Percentiles rank a stretch among this genome's conserved stretches.
These are phyloP conservation scores for Bombardia bombarda DNA, from an alignment of 495 filamentous ascomycete genomes.

Conservation along the genomic window DNA sequence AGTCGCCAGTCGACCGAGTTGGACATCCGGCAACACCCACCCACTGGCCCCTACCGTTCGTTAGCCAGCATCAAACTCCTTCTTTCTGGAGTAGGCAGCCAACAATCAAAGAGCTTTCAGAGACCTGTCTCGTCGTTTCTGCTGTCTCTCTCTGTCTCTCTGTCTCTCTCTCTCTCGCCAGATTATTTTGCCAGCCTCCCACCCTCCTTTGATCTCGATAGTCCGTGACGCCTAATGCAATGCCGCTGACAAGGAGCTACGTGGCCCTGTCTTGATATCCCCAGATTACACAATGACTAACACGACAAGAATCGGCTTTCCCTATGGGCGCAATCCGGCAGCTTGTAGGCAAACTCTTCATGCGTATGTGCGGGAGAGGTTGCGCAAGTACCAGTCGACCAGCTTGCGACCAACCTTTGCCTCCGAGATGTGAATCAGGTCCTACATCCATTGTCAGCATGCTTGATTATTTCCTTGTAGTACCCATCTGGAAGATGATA, in stretches of 20 bases:
- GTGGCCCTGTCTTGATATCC: not conserved
- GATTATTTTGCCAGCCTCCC: slow-evolving; percentile 4
- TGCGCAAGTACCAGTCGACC: slow-evolving; percentile 98
- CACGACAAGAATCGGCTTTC: slow-evolving; percentile 1
- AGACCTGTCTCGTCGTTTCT: not conserved
- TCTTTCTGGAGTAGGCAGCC: not conserved
- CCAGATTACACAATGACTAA: slow-evolving; percentile 10
- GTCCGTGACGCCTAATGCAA: slow-evolving; percentile 14
- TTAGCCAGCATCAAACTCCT: not conserved
- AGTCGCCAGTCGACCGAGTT: too few species aligned
- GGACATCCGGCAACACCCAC: too few species aligned
- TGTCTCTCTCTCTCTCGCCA: too few species aligned
- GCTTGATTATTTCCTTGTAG: too few species aligned
- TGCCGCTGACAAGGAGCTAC: slow-evolving; percentile 11
- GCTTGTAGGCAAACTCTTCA: slow-evolving; percentile 2
- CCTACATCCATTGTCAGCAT: slow-evolving; percentile 38
- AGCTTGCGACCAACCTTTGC: slow-evolving; percentile 94
- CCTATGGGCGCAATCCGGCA: not conserved
- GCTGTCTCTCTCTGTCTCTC: slow-evolving; percentile 2
- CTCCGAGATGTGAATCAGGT: slow-evolving; percentile 96
- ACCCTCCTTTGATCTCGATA: not conserved
- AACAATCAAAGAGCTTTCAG: not conserved
- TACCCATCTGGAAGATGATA: too few species aligned
- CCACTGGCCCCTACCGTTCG: not conserved
- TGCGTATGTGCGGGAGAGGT: slow-evolving; percentile 83